These are phyloP conservation scores for Mycena latifolia DNA, from an alignment of 768 basidiomycete genomes.

Conservation along the genomic window DNA sequence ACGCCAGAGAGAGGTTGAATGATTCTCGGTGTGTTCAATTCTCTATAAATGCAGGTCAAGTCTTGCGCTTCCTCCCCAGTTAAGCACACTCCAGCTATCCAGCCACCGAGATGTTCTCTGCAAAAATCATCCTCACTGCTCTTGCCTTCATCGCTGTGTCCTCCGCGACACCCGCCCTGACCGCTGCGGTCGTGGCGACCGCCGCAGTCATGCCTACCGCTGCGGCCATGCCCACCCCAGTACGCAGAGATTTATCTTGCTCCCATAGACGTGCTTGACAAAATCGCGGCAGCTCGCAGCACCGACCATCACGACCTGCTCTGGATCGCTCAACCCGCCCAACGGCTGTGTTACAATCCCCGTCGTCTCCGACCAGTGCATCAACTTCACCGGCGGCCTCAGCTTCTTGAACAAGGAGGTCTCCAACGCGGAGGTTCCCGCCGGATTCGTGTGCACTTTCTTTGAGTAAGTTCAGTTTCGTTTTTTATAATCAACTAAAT, in stretches of 20 bases:
- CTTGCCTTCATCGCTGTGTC: background rate
- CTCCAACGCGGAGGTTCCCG: constrained; percentile 20
- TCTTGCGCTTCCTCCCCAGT: background rate
- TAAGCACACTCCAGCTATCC: background rate
- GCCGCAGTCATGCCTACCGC: no score
- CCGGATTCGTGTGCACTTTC: constrained; percentile 38
- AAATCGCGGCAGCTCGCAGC: background rate
- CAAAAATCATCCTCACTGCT: no score
- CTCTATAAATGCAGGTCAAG: background rate
- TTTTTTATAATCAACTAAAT: background rate
- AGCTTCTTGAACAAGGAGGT: constrained; percentile 37
- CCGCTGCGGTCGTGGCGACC: no score
- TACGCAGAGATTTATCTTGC: background rate
- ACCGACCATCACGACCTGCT: constrained; percentile 23
- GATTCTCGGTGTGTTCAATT: background rate
- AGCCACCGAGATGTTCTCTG: background rate
- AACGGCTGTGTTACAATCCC: no score
- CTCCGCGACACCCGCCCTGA: constrained; percentile 7
- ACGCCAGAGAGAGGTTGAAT: no score
- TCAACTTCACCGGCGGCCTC: constrained; percentile 34
- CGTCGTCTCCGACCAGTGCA: constrained; percentile 28
- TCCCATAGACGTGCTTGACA: background rate
- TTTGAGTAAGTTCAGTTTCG: constrained; percentile 28
- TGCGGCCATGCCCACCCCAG: background rate
- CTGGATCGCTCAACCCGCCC: constrained; percentile 14